Conservation (phyloP, 768 basidiomycete genomes). For the Hygrophoropsis aurantiaca region DNA sequence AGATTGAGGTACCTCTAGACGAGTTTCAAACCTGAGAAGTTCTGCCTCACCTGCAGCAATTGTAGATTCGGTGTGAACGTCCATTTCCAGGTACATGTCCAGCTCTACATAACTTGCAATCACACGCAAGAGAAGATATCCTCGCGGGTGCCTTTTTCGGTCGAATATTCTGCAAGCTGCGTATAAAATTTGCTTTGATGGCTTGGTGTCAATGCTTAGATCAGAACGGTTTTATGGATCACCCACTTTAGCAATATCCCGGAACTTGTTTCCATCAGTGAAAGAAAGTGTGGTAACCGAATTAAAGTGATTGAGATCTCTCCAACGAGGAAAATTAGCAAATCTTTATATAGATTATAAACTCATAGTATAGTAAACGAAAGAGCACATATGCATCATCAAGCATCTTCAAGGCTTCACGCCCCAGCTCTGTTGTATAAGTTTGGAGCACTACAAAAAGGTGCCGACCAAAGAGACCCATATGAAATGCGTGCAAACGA, state of each 20-base stretch:
- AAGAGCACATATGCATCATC: constrained; percentile 21
- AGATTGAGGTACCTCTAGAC: constrained; percentile 27
- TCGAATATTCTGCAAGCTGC: neutral
- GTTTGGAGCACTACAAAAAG: constrained; percentile 25
- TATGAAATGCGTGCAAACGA: constrained; percentile 34
- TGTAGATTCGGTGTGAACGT: constrained; percentile 31
- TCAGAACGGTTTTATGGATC: too few relatives aligned
- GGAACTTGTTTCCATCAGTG: constrained; percentile 34
- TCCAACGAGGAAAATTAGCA: constrained; percentile 31
- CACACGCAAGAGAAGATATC: constrained; percentile 25
- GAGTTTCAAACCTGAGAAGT: constrained; percentile 14
- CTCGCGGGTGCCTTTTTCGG: constrained; percentile 4
- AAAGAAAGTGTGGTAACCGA: constrained; percentile 25
- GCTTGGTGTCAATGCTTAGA: neutral
- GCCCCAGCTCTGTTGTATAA: constrained; percentile 9
- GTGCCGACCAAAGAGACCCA: constrained; percentile 33
- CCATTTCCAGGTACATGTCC: constrained; percentile 26
- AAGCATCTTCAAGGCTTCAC: constrained; percentile 2
- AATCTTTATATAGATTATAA: constrained; percentile 22
- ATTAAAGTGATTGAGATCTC: constrained; percentile 32
- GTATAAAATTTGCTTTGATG: neutral
- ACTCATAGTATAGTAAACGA: neutral
- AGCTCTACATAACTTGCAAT: constrained; percentile 31
- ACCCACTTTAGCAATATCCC: constrained; percentile 39
- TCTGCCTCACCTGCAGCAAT: constrained; percentile 16